These are phyloP conservation scores for Smallanthus sonchifolius DNA, from an alignment of 129 eudicot genomes.

Conservation along the genomic window DNA sequence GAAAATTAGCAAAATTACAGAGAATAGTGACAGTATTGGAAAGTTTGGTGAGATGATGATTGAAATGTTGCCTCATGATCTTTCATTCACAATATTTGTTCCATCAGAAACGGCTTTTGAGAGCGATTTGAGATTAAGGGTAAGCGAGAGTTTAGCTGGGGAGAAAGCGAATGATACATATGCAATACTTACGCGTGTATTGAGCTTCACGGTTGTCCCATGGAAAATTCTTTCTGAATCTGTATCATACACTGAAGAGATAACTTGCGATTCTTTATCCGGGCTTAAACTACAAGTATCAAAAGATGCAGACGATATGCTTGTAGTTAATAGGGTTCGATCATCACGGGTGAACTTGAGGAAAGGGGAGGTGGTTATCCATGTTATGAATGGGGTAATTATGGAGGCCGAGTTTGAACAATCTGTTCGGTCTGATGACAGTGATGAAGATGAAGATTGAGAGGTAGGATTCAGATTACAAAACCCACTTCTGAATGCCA, in stretches of 20 bases:
- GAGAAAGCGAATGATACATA: slow-evolving; percentile 52
- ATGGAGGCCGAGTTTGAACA: slow-evolving; percentile 89
- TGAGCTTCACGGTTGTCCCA: slow-evolving; percentile 77
- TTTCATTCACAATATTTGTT: slow-evolving; percentile 63
- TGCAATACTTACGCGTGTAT: slow-evolving; percentile 61
- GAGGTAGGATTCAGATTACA: background rate
- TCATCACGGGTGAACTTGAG: slow-evolving; percentile 47
- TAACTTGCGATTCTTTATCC: slow-evolving; percentile 56
- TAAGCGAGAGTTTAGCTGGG: slow-evolving; percentile 35
- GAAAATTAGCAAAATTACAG: background rate
- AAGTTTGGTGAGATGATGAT: slow-evolving; percentile 60
- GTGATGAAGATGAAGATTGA: slow-evolving; percentile 37
- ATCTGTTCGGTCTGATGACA: slow-evolving; percentile 48
- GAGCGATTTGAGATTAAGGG: slow-evolving; percentile 44
- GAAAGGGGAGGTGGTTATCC: slow-evolving; percentile 52
- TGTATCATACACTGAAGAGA: slow-evolving; percentile 33
- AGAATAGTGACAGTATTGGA: slow-evolving; percentile 30
- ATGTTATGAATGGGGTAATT: slow-evolving; percentile 79
- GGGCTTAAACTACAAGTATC: slow-evolving; percentile 46
- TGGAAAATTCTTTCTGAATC: slow-evolving; percentile 48
- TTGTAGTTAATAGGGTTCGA: slow-evolving; percentile 58
- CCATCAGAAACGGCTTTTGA: slow-evolving; percentile 59
- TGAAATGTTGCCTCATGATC: slow-evolving; percentile 75
- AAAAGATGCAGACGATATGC: slow-evolving; percentile 45
- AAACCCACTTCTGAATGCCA: background rate